A percentile compares a stretch with the other conserved stretches of the same genome.
phyloP scores from a whole-genome alignment of 495 filamentous ascomycete species.

The Rhizodiscina lignyota region DNA sequence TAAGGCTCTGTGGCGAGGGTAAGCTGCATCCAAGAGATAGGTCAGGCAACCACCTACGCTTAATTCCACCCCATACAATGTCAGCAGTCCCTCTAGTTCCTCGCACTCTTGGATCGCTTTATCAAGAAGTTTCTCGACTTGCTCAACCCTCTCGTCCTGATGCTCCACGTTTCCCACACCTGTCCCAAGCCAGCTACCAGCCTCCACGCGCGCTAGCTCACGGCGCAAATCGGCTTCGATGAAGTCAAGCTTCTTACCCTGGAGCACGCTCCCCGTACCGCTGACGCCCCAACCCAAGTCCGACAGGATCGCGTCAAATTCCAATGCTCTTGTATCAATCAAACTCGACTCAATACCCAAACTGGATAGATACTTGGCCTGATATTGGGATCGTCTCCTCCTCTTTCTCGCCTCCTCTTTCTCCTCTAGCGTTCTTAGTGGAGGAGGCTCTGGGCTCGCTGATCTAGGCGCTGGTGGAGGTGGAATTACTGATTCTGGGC shows the following conservation, averaged over 20 bases:
- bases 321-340: conserved; percentile 49
- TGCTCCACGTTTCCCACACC: conserved; percentile 57
- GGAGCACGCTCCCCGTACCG: conserved; percentile 46
- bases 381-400: conserved; percentile 54
- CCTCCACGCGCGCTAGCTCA: conserved; percentile 78
- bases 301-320: conserved; percentile 62
- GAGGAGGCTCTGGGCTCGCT: too few relatives aligned
- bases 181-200: conserved; percentile 72
- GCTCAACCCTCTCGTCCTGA: conserved; percentile 73
- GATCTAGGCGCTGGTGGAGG: too few relatives aligned
- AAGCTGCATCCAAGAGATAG: background rate
- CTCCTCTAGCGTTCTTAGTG: conserved; percentile 5
- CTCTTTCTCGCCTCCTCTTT: conserved; percentile 28
- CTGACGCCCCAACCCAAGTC: conserved; percentile 62
- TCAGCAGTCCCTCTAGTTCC: conserved; percentile 82
- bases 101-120: conserved; percentile 84
- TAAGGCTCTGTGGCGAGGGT: conserved; percentile 49
- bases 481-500: background rate
- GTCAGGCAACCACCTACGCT: conserved; percentile 42
- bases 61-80: conserved; percentile 84
- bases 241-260: conserved; percentile 59
- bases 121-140: conserved; percentile 71
- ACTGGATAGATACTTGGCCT: conserved; percentile 59
- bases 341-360: conserved; percentile 57
- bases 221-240: conserved; percentile 69